Base-by-base conservation (phyloP, 805 yeast genomes). In the Torulaspora delbrueckii region DNA sequence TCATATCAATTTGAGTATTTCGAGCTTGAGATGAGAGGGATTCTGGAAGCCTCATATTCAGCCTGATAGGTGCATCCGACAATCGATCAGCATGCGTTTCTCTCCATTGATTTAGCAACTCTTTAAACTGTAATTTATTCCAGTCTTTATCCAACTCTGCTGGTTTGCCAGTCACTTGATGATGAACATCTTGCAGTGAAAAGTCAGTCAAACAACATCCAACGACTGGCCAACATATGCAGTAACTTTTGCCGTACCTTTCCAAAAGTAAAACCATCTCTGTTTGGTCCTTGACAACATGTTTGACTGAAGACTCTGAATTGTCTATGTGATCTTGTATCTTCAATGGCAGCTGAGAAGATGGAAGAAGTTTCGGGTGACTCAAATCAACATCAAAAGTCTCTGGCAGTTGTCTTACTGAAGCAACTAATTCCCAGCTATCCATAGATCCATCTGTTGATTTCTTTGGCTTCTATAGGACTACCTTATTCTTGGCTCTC, bases 201-300 rank as follows among this genome's bases (percentile, higher is more conserved):
- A 14, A 4, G 34, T 49, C 43, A 5, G 43, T 43, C 8, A 30
- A 32, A 34, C 48, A 40, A 4, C 42, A 23, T 10, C 35, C 32
- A 25, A 24, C 27, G 9, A 48, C 40, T 25, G 38, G 24, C 55
- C 59, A 60, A 19, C 40, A 42, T 8, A 55, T 35, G 56, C 60
- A 58, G 30, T 40, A 53, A 8, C 42, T 37, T 10, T 43, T 39
- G 5, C 54, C 53, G 45, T 61, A 61, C 19, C 49, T 46, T 25
- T 61, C 65, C 12, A 60, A 33, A 16, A 57, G 24, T 35, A 46
- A 42, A 16, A 13, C 24, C 2, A 34, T 24, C 33, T 37, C 43
- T 23, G 2, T 16, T 7, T 25, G 26, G 23, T 27, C 37, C n/a
- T 24, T 10, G 34, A 32, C 33, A 9, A 55, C 5, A 42, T 53